Evolutionary conservation across 371 early-diverging fungal genomes (phyloP).

Genomic region (Zopfochytrium polystomum): DNA sequence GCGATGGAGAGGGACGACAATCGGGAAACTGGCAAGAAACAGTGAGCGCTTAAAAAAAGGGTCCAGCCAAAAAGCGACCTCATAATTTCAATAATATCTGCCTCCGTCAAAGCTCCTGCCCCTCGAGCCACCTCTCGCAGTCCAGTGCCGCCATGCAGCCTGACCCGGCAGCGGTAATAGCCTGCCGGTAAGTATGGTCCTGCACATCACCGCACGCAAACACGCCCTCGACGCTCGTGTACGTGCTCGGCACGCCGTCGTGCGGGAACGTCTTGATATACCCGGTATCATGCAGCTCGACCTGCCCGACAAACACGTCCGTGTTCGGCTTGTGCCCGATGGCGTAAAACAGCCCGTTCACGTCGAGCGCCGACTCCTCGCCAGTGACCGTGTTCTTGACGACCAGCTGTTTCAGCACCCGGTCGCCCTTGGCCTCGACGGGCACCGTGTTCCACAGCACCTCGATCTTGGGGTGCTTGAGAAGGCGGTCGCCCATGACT

Average conservation of each 20-base stretch:
- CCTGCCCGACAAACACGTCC: constrained; percentile 25
- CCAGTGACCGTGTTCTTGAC: constrained; percentile 35
- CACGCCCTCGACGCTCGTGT: too few species aligned
- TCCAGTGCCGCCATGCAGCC: constrained; percentile 94
- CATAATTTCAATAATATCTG: too few species aligned
- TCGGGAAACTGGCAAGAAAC: too few species aligned
- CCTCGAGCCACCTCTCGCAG: constrained; percentile 66
- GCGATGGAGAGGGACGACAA: too few species aligned
- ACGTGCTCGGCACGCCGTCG: too few species aligned
- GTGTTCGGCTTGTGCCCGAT: constrained; percentile 64
- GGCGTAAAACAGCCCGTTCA: too few species aligned
- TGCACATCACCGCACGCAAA: constrained; percentile 72
- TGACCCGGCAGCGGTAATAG: constrained; percentile 61
- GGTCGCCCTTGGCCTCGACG: constrained; percentile 51
- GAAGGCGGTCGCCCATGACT: constrained; percentile 57
- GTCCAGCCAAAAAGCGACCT: too few species aligned
- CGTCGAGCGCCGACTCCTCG: constrained; percentile 29
- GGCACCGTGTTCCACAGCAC: constrained; percentile 56
- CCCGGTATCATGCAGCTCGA: constrained; percentile 51
- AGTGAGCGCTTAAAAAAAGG: too few species aligned
- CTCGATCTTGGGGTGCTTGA: constrained; percentile 54
- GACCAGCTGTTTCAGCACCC: too few species aligned
- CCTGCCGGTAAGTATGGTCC: constrained; percentile 63
- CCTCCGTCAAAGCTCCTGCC: too few species aligned
- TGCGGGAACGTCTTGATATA: constrained; percentile 54